Evolutionary conservation across 208 protist genomes (phyloP).

Genomic region (Leishmania aethiopica): DNA sequence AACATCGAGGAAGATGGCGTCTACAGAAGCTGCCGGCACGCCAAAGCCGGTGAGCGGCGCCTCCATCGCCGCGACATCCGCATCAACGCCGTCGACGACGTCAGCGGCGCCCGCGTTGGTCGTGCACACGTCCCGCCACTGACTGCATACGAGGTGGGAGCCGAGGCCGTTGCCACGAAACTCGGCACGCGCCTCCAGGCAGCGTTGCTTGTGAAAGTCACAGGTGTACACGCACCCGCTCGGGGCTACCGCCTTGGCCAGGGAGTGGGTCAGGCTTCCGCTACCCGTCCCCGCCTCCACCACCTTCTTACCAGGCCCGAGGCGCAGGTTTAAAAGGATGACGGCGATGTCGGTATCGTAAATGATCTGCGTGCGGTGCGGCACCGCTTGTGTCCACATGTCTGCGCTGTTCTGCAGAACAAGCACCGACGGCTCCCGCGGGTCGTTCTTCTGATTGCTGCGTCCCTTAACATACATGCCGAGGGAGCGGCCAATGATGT

Average conservation of each 20-base stretch:
- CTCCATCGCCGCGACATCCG: constrained; percentile 42
- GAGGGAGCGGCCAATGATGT: constrained; percentile 78
- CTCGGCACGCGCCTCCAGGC: constrained; percentile 74
- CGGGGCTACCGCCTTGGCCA: constrained; percentile 83
- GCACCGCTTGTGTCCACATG: constrained; percentile 89
- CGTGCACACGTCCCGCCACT: constrained; percentile 87
- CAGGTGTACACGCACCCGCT: constrained; percentile 83
- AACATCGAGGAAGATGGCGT: constrained; percentile 94
- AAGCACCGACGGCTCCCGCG: constrained; percentile 46
- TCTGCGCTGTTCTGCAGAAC: constrained; percentile 87
- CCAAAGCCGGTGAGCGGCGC: constrained; percentile 71
- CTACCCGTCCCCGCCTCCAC: constrained; percentile 93
- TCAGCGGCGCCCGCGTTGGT: constrained; percentile 32
- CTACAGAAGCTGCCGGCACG: constrained; percentile 66
- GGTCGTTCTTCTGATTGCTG: constrained; percentile 67
- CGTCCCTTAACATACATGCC: constrained; percentile 62
- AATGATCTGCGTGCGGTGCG: constrained; percentile 93
- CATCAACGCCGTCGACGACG: constrained; percentile 34
- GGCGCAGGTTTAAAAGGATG: constrained; percentile 75
- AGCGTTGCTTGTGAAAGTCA: constrained; percentile 90
- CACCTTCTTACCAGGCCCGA: constrained; percentile 75
- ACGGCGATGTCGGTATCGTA: constrained; percentile 92
- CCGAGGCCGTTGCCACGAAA: constrained; percentile 74
- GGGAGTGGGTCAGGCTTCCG: constrained; percentile 85
- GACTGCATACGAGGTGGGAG: constrained; percentile 61